phyloP scores from a whole-genome alignment of 257 asterid species.

The Solanum virginianum region DNA sequence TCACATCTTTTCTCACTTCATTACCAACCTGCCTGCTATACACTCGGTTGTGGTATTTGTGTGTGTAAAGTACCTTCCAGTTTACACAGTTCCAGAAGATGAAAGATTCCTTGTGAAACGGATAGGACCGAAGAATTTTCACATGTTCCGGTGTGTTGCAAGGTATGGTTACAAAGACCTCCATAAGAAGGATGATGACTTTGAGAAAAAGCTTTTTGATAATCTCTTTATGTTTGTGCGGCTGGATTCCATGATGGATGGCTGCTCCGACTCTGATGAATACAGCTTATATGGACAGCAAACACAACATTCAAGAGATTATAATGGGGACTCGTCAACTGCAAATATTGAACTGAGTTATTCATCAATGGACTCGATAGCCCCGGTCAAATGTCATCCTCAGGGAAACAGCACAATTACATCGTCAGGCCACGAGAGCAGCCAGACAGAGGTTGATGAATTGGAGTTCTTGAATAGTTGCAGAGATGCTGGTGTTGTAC shows the following conservation, averaged over 20 bases:
- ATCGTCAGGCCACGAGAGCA: neutral
- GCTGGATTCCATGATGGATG: slow-evolving; percentile 10
- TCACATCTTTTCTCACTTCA: slow-evolving; percentile 86
- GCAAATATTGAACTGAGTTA: neutral
- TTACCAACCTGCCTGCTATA: slow-evolving; percentile 87
- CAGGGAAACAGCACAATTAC: neutral
- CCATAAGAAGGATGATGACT: slow-evolving; percentile 12
- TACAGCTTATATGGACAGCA: slow-evolving; percentile 8
- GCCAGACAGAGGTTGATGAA: slow-evolving; percentile 10
- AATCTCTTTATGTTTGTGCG: slow-evolving; percentile 10
- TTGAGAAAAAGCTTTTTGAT: slow-evolving; percentile 10
- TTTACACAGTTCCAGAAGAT: slow-evolving; percentile 36
- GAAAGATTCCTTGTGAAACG: slow-evolving; percentile 46
- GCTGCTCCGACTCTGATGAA: slow-evolving; percentile 8
- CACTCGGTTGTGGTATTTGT: slow-evolving; percentile 73
- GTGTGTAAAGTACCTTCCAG: slow-evolving; percentile 46
- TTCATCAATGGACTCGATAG: slow-evolving; percentile 3
- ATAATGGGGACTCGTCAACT: neutral
- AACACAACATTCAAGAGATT: slow-evolving; percentile 6
- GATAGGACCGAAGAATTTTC: slow-evolving; percentile 49
- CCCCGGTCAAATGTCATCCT: neutral
- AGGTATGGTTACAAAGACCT: slow-evolving; percentile 58
- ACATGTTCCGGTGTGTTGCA: slow-evolving; percentile 49
- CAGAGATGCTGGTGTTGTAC: slow-evolving; percentile 17
- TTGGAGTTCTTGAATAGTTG: slow-evolving; percentile 7